Percentiles rank a stretch among this genome's conserved stretches.
Conservation (phyloP, 805 yeast species). For the Saccharomycopsis sp. region DNA sequence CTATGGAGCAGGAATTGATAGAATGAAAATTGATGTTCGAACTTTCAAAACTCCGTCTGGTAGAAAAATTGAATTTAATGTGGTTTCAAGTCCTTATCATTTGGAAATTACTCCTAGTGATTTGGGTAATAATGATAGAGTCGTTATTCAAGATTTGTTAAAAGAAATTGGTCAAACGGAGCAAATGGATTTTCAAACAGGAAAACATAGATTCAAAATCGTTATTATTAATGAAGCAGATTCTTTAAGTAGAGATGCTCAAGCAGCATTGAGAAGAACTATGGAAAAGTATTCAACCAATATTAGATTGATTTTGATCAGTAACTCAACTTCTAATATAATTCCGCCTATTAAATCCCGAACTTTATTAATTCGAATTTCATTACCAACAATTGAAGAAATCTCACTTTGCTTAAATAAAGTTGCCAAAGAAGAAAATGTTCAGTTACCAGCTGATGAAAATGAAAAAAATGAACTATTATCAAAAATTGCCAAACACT, state of each 20-base stretch:
- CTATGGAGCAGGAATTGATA: conserved; percentile 75
- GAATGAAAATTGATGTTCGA: conserved; percentile 82
- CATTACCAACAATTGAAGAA: conserved; percentile 64
- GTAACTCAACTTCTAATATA: conserved; percentile 84
- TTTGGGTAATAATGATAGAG: conserved; percentile 91
- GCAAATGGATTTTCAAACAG: conserved; percentile 69
- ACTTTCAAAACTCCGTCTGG: conserved; percentile 62
- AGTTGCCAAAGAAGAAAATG: conserved; percentile 48
- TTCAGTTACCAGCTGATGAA: conserved; percentile 27
- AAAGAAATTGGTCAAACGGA: conserved; percentile 94
- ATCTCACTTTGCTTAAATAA: conserved; percentile 42
- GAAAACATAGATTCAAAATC: conserved; percentile 54
- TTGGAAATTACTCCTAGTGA: conserved; percentile 94
- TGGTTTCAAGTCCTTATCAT: conserved; percentile 86
- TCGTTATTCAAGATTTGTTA: conserved; percentile 86
- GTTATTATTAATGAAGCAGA: conserved; percentile 91
- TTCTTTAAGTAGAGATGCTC: conserved; percentile 82
- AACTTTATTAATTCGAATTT: conserved; percentile 76
- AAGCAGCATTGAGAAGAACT: conserved; percentile 89
- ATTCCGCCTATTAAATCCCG: conserved; percentile 93
- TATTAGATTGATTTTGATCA: conserved; percentile 71
- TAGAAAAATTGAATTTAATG: conserved; percentile 80
- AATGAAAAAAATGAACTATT: conserved; percentile 35
- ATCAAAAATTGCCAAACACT: conserved; percentile 39
- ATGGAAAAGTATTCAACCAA: conserved; percentile 92